Evolutionary conservation across 148 eudicot species (phyloP).

Genomic region (Linanthus parryae): DNA sequence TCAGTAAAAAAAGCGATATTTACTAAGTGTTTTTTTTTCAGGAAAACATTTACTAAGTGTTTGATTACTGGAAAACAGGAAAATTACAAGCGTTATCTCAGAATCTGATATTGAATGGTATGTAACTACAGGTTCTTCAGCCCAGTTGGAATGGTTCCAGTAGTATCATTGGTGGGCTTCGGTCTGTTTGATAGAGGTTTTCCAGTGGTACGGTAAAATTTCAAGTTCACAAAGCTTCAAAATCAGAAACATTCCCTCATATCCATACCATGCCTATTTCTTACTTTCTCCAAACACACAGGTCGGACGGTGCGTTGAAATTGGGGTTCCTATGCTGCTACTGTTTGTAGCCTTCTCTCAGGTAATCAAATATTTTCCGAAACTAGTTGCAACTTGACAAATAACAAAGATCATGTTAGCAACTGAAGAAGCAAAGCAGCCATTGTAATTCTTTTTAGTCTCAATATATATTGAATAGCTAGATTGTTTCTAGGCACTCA

Average conservation of each 20-base stretch:
- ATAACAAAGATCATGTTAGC: no score
- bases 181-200: slow-evolving; percentile 96
- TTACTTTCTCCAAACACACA: slow-evolving; percentile 14
- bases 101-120: no score
- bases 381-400: no score
- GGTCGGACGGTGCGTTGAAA: slow-evolving; percentile 90
- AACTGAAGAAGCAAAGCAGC: no score
- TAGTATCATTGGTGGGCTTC: slow-evolving; percentile 81
- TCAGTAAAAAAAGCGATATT: not conserved
- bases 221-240: not conserved
- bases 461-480: no score
- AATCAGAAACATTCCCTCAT: not conserved
- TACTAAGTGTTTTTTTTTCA: not conserved
- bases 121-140: slow-evolving; percentile 75
- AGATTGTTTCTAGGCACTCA: no score
- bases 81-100: no score
- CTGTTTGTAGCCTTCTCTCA: slow-evolving; percentile 90
- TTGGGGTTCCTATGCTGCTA: slow-evolving; percentile 88
- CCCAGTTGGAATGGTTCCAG: slow-evolving; percentile 94
- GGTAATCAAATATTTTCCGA: no score
- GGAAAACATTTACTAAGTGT: not conserved
- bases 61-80: no score
- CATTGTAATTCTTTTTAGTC: no score
- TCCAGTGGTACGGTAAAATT: slow-evolving; percentile 59
- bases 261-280: not conserved